These are phyloP conservation scores for Drosera spatulata DNA, from an alignment of 179 eudicot genomes.

Conservation along the genomic window DNA sequence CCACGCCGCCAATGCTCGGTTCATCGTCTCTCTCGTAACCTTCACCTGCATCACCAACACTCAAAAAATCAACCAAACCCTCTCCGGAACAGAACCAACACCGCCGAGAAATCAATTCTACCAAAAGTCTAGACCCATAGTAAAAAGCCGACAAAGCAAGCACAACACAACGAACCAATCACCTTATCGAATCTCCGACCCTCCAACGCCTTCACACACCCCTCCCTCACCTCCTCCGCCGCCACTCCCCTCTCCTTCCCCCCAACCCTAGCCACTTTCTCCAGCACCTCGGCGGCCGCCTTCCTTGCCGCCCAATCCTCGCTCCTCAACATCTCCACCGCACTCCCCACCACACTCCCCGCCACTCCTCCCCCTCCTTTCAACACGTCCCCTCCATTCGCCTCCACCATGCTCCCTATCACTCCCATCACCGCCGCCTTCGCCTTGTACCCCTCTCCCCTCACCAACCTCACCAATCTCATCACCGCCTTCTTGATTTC, in stretches of 20 bases:
- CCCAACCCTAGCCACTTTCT: constrained; percentile 20
- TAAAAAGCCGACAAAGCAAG: too few species aligned
- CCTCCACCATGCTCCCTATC: constrained; percentile 33
- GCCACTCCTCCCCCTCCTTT: constrained; percentile 19
- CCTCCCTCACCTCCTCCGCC: constrained; percentile 21
- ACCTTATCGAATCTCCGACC: constrained; percentile 74
- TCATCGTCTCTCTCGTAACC: constrained; percentile 68
- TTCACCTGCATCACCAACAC: constrained; percentile 47
- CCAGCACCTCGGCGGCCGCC: constrained; percentile 62
- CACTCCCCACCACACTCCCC: constrained; percentile 20
- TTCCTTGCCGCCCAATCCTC: constrained; percentile 87
- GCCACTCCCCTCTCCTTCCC: constrained; percentile 26
- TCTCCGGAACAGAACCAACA: too few species aligned
- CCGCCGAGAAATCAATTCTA: too few species aligned
- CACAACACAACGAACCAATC: too few species aligned
- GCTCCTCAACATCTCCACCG: constrained; percentile 42
- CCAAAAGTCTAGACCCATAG: too few species aligned
- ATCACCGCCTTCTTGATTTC: constrained; percentile 34
- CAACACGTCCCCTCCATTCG: constrained; percentile 7
- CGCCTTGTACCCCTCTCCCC: constrained; percentile 39
- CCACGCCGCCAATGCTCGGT: constrained; percentile 61
- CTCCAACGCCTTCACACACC: constrained; percentile 45
- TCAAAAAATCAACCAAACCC: too few species aligned
- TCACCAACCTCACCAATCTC: constrained; percentile 40
- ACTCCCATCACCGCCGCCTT: constrained; percentile 44